Conservation (phyloP, 306 rosid species). For the Medicago arabica region DNA sequence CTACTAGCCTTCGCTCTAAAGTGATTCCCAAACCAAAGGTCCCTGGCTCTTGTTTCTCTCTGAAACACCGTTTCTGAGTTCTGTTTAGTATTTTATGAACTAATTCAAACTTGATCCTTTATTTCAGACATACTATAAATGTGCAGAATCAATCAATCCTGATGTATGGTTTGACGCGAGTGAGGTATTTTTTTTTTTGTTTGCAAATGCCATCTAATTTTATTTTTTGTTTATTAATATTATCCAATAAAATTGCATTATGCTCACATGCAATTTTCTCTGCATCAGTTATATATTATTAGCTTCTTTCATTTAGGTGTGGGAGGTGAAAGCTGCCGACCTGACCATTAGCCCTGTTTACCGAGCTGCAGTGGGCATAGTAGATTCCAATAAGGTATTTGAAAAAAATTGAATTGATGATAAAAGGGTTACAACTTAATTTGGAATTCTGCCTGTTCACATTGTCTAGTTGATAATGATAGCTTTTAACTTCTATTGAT, state of each 20-base stretch:
- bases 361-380: constrained; percentile 86
- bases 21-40: constrained; percentile 91
- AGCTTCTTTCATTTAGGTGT: constrained; percentile 62
- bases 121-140: constrained; percentile 77
- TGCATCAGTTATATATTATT: background rate
- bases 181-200: constrained; percentile 55
- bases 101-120: constrained; percentile 32
- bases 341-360: constrained; percentile 93
- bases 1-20: constrained; percentile 73
- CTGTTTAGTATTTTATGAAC: constrained; percentile 29
- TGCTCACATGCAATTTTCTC: background rate
- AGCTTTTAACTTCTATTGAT: constrained; percentile 35
- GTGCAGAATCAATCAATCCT: constrained; percentile 71
- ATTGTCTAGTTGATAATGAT: constrained; percentile 29
- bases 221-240: background rate
- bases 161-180: constrained; percentile 95
- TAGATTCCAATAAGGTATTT: constrained; percentile 83
- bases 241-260: constrained; percentile 14
- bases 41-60: constrained; percentile 32
- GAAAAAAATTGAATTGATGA: constrained; percentile 15
- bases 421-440: constrained; percentile 20
- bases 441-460: constrained; percentile 9
- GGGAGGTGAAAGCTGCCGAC: constrained; percentile 99
- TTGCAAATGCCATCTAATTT: background rate
- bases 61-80: constrained; percentile 20